Conservation (phyloP, 345 rosid species). For the Trapa bicornis region DNA sequence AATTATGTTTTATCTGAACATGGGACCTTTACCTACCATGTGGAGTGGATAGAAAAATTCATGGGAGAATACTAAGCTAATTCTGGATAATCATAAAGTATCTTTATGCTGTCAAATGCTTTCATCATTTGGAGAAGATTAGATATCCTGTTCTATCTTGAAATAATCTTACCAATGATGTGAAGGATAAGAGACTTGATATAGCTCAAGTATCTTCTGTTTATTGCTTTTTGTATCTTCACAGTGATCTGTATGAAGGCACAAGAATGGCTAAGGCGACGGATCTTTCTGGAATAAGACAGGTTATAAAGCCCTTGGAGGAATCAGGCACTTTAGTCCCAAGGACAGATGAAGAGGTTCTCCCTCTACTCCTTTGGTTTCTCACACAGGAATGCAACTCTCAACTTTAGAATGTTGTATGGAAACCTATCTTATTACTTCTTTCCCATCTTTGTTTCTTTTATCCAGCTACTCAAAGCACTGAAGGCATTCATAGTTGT, state of each 20-base stretch:
- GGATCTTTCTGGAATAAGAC: conserved; percentile 69
- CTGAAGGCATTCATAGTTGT: conserved; percentile 56
- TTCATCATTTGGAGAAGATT: not conserved
- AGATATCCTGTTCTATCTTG: not conserved
- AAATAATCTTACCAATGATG: not conserved
- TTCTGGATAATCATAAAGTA: not conserved
- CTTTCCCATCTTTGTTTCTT: not conserved
- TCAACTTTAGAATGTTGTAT: not conserved
- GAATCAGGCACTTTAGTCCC: conserved; percentile 57
- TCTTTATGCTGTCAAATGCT: not conserved
- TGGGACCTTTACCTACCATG: not conserved
- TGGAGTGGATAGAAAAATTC: not conserved
- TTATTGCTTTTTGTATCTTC: conserved; percentile 3
- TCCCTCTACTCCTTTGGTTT: not conserved
- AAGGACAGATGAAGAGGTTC: conserved; percentile 76
- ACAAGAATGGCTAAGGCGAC: conserved; percentile 57
- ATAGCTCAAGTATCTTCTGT: not conserved
- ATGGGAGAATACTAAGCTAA: not conserved
- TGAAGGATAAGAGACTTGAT: not conserved
- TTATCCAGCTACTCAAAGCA: conserved; percentile 51
- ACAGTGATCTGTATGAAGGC: conserved; percentile 89
- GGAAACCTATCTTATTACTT: not conserved
- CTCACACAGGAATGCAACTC: not conserved
- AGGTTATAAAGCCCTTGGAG: conserved; percentile 57
- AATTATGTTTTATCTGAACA: not conserved